Base-by-base conservation (phyloP, 169 alveolate genomes). In the Plasmodium chabaudi region DNA sequence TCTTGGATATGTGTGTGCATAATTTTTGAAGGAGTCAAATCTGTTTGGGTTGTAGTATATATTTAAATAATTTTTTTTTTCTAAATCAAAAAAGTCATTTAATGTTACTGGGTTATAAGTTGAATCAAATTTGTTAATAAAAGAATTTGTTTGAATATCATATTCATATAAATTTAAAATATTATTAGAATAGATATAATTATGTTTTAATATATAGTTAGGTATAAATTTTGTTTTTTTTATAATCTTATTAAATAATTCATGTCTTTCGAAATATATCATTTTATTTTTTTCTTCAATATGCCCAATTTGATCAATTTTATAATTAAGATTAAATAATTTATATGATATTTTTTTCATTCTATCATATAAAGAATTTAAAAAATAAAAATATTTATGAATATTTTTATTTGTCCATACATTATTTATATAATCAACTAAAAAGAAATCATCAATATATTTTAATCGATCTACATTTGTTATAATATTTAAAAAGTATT, bases 361-460 rank as follows among this genome's bases (percentile, higher is more conserved):
- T 57, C 75, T 59, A 70, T 86, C 60, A 86, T 46, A 86, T 56
- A 86, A 73, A 12, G 87, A 86, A 86, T 86, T 86, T 70, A 86
- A 70, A 44, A 86, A 86, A 86, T 86, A 86, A 46, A 86, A 86
- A 86, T 86, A 86, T 70, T 86, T 86, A 51, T 86, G 91, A 13
- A 86, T 69, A 70, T 86, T 86, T 59, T 70, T 86, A n/a, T 42
- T 70, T 25, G 47, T 13, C 91, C 91, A 86, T 39, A 86, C 56
- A 57, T 86, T 86, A 53, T 86, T 86, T 49, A 86, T 86, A 86
- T 57, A 86, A 15, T 86, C 47, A 1, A 86, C 91, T 63, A 86
- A 59, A 70, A 57, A 86, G 42, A 86, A 86, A 42, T 86, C 69
- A 25, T 86, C 91, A 13, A 86, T 71, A 53, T 56, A 86, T 59